Conservation (phyloP, 1,284 basidiomycete genomes). For the Marasmius fiardii region DNA sequence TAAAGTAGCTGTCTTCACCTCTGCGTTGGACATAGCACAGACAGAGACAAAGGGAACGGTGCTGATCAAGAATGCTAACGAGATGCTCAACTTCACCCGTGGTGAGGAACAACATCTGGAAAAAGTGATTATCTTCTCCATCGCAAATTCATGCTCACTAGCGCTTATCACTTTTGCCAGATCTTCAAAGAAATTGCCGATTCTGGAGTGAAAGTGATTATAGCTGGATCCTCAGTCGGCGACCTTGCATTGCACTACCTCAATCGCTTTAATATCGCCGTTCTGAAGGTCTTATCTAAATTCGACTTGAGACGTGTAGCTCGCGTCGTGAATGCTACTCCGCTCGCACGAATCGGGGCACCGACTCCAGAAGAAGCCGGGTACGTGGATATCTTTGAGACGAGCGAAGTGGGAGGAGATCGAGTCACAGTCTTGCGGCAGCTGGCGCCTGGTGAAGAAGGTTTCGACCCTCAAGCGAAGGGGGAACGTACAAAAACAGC, state of each 20-base stretch:
- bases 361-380: conserved; percentile 97
- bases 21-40: conserved; percentile 89
- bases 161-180: conserved; percentile 33
- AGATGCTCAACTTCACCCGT: conserved; percentile 94
- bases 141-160: not conserved
- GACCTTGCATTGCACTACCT: conserved; percentile 98
- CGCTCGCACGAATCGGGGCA: conserved; percentile 92
- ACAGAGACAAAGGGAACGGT: conserved; percentile 99
- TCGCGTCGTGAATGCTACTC: conserved; percentile 94
- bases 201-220: conserved; percentile 90
- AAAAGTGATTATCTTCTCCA: conserved; percentile 50
- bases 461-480: conserved; percentile 46
- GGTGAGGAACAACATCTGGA: conserved; percentile 97
- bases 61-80: conserved; percentile 92
- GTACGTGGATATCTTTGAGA: conserved; percentile 91
- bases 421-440: conserved; percentile 96
- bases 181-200: conserved; percentile 98
- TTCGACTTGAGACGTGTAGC: conserved; percentile 95
- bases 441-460: conserved; percentile 57
- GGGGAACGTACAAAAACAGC: conserved; percentile 81
- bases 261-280: conserved; percentile 90
- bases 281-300: conserved; percentile 97
- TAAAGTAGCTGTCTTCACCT: conserved; percentile 95
- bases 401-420: conserved; percentile 96
- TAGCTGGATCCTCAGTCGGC: conserved; percentile 91